Evolutionary conservation across 768 basidiomycete genomes (phyloP), one percentile per base, ranked within the genome.

Genomic region (Lyophyllum shimeji): DNA sequence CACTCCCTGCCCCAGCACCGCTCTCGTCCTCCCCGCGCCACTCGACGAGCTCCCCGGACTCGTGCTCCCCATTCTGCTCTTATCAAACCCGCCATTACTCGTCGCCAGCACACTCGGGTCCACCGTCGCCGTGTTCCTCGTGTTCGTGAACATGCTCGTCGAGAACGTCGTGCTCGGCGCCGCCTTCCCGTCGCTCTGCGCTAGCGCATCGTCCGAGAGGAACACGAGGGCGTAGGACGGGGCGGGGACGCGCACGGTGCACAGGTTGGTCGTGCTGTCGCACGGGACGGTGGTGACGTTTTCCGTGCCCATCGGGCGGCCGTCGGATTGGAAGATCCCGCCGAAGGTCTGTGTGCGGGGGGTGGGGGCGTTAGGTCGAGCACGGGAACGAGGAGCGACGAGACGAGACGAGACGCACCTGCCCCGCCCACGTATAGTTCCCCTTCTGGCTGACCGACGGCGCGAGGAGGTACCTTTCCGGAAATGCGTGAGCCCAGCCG

Each of bases 161-260:
- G 80, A 39, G 68, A 61, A 61, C 29, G 60, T 61, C 25, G 60
- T 85, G 62, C 63, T 56, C 31, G 31, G 31, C 34, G 34, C 4
- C 7, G 62, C 65, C 4, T 68, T 67, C 1, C 47, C 62, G 18
- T 46, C 37, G 18, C 18, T 67, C 66, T 17, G 69, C 65, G 45
- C 69, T 70, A 7, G 61, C 55, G 50, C 76, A 24, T 67, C 56
- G 50, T 75, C 69, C 1, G 76, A 79, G 39, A 93, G 73, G 76
- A 89, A 90, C 55, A 93, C 86, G 43, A 93, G 75, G 1, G 89
- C 89, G 58, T 86, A 85, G 46, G 82, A 82, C 0, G 92, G 90
- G 0, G 89, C 87, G 24, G 81, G 79, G 37, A 93, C 84, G 7
- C 74, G 75, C 49, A 93, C 75, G 20, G 70, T 62, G 69, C 91